phyloP scores from a whole-genome alignment of 1,139 yeast genomes.

The Candida glucosophila region DNA sequence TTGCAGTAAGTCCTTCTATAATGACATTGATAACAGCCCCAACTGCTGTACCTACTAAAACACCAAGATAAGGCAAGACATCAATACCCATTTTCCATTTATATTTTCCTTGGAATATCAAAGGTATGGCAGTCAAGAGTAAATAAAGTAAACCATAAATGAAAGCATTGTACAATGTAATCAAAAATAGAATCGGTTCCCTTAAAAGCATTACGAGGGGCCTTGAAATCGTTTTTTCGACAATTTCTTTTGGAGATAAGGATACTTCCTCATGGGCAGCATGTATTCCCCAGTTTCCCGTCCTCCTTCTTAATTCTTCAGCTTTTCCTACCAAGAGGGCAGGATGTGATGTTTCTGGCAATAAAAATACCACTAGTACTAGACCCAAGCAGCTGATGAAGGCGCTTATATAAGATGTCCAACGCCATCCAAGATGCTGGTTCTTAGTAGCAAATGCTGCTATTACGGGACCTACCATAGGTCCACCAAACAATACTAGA shows the following conservation, averaged over 20 bases:
- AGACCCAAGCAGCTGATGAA: constrained; percentile 3
- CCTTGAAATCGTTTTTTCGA: constrained; percentile 55
- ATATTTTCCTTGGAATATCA: constrained; percentile 53
- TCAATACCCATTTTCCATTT: constrained; percentile 40
- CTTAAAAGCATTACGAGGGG: constrained; percentile 55
- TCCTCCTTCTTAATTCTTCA: constrained; percentile 38
- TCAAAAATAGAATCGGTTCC: constrained; percentile 59
- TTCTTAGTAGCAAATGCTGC: constrained; percentile 45
- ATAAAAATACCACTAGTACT: constrained; percentile 15
- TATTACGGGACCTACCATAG: constrained; percentile 14
- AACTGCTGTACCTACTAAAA: constrained; percentile 47
- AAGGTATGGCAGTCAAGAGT: constrained; percentile 65
- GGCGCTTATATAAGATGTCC: constrained; percentile 15
- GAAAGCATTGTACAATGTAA: constrained; percentile 66
- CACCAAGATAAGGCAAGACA: constrained; percentile 50
- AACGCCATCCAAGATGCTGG: constrained; percentile 39
- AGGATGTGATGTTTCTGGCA: constrained; percentile 40
- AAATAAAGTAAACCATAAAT: constrained; percentile 70
- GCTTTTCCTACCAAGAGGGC: constrained; percentile 48
- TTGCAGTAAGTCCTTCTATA: too few relatives aligned
- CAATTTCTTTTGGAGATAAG: constrained; percentile 50
- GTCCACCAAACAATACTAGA: constrained; percentile 3
- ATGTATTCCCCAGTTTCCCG: constrained; percentile 62
- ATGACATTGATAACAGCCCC: constrained; percentile 46
- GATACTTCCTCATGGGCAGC: constrained; percentile 70